Evolutionary conservation across 805 yeast species (phyloP), one percentile per base, ranked within the genome.

Genomic region (Saturnispora sekii): DNA sequence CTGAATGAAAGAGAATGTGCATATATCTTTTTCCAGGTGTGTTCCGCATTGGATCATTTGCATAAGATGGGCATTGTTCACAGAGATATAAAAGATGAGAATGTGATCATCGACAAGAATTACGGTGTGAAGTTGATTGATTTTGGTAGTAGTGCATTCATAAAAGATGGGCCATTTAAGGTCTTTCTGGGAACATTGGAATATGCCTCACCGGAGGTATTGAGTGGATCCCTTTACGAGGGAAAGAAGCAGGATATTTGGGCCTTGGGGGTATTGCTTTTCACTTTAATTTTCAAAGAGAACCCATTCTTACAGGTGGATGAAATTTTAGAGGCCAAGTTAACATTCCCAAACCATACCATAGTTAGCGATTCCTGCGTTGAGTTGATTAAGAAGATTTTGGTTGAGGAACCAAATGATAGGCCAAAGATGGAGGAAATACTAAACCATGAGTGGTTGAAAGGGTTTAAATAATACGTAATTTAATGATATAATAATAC

Each of bases 181-280:
- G 96, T 93, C 5, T 90, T 93, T 64, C 97, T 93, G 2, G 98
- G 98, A 2, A 93, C 98, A 0, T 80, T 93, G 37, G 97, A 93
- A 62, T 93, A 90, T 62, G 97, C 97, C 1, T 95, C 97, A 0
- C 98, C 98, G 0, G 98, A 93, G 62, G 96, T 93, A 0, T 68
- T 93, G 32, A 73, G 80, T 42, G 98, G 97, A 2, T 80, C 79
- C 48, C 82, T 89, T 17, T 93, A 90, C 57, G 87, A 79, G 42
- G 98, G 98, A 17, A 82, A 77, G 59, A 90, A 95, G 3, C 98
- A 93, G 62, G 98, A 93, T 64, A 81, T 89, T 2, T 93, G 98
- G 98, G 96, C 97, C 0, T 70, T 90, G 58, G 98, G 98, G 2
- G 84, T 93, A 17, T 67, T 93, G 46, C 67, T 93, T 17, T 93